Evolutionary conservation across 352 stramenopile species (phyloP).

Genomic region (Pythium brassicae): DNA sequence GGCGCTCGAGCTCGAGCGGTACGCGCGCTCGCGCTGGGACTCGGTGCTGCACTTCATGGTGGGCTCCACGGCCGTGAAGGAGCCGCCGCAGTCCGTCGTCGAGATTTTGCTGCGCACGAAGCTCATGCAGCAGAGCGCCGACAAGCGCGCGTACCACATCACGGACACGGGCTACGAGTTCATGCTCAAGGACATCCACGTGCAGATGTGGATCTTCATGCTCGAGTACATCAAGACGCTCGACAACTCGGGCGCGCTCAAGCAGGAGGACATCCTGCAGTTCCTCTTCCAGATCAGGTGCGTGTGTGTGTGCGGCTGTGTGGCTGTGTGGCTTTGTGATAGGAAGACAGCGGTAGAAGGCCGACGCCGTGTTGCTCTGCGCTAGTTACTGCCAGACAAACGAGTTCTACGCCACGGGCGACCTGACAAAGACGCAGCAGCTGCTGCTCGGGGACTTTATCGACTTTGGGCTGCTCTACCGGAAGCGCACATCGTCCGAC

Average conservation of each 20-base stretch:
- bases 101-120: conserved; percentile 71
- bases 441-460: conserved; percentile 80
- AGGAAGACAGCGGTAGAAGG: no score
- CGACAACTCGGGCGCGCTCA: conserved; percentile 62
- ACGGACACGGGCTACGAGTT: conserved; percentile 90
- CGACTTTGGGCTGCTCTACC: conserved; percentile 84
- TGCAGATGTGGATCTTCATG: conserved; percentile 92
- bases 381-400: conserved; percentile 78
- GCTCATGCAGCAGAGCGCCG: conserved; percentile 56
- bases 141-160: conserved; percentile 73
- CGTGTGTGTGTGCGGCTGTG: conserved; percentile 3
- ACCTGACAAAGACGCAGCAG: conserved; percentile 75
- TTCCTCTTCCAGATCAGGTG: conserved; percentile 88
- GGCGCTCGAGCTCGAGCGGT: conserved; percentile 49
- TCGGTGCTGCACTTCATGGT: conserved; percentile 78
- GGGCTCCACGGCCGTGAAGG: conserved; percentile 58
- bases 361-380: no score
- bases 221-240: conserved; percentile 87
- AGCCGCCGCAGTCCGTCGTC: conserved; percentile 58
- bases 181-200: conserved; percentile 90
- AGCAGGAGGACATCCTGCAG: conserved; percentile 84
- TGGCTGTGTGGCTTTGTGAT: no score
- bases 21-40: conserved; percentile 59
- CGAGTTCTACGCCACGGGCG: conserved; percentile 74
- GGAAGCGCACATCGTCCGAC: conserved; percentile 41